phyloP scores from a whole-genome alignment of 257 asterid species.

The Petunia secreta region DNA sequence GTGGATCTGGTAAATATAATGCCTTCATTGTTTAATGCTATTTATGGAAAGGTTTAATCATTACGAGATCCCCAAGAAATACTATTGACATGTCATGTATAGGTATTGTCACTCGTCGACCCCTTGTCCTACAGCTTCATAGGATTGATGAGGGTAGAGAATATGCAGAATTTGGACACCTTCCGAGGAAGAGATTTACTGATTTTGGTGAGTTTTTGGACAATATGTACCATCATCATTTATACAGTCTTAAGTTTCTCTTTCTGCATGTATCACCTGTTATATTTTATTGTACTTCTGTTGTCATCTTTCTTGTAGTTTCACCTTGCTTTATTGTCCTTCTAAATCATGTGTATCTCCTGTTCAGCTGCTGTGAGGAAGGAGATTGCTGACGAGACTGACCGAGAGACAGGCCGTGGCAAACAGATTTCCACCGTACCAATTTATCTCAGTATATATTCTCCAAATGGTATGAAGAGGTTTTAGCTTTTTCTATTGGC shows the following conservation, averaged over 20 bases:
- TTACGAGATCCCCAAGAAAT: background rate
- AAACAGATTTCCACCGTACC: conserved; percentile 90
- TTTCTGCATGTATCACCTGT: background rate
- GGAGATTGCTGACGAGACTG: conserved; percentile 96
- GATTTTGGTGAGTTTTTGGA: conserved; percentile 72
- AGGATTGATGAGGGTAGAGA: conserved; percentile 86
- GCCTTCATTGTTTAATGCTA: background rate
- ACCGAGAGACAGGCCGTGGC: conserved; percentile 89
- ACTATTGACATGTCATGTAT: conserved; percentile 25
- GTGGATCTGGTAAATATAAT: conserved; percentile 84
- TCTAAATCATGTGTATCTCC: conserved; percentile 32
- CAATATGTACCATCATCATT: background rate
- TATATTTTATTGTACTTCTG: background rate
- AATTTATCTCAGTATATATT: conserved; percentile 89
- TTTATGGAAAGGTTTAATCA: conserved; percentile 4
- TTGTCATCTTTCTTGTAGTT: background rate
- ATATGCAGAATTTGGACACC: conserved; percentile 98
- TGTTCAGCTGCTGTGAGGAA: conserved; percentile 87
- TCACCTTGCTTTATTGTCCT: conserved; percentile 1
- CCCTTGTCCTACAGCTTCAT: conserved; percentile 96
- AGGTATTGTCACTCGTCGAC: conserved; percentile 98
- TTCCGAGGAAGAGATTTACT: conserved; percentile 78
- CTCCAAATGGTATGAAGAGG: conserved; percentile 69
- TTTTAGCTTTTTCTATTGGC: conserved; percentile 10
- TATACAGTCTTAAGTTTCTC: background rate